Conservation (phyloP, 2,329 filamentous ascomycete genomes). For the Sarocladium kiliense region DNA sequence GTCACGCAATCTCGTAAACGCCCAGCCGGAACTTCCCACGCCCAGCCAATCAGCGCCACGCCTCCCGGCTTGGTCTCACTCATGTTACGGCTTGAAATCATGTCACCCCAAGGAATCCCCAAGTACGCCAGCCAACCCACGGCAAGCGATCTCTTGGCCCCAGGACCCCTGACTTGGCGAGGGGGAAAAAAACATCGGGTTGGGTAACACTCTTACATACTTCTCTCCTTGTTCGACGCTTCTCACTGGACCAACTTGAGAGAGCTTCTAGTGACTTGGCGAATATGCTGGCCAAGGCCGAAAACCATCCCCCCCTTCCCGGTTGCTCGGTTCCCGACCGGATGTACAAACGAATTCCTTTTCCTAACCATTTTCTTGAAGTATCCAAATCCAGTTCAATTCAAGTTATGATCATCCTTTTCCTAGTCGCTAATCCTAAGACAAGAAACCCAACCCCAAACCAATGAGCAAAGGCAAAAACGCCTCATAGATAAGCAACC, state of each 20-base stretch:
- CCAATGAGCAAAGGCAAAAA: neutral
- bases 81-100: slow-evolving; percentile 7
- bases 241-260: neutral
- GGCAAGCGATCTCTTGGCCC: neutral
- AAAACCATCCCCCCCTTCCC: neutral
- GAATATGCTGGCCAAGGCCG: neutral
- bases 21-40: slow-evolving; percentile 6
- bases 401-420: neutral
- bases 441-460: neutral
- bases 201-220: neutral
- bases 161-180: neutral
- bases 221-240: neutral
- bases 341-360: neutral
- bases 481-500: slow-evolving; percentile 9
- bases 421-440: neutral
- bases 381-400: too few relatives aligned
- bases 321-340: slow-evolving; percentile 1
- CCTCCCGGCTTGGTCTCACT: neutral
- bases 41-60: neutral
- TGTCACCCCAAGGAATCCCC: neutral
- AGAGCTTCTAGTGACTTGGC: too few relatives aligned
- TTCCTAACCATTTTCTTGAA: too few relatives aligned
- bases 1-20: slow-evolving; percentile 7
- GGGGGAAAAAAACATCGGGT: too few relatives aligned
- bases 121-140: neutral